These are phyloP conservation scores for Arabidopsis suecica DNA, from an alignment of 345 rosid species.

Conservation along the genomic window DNA sequence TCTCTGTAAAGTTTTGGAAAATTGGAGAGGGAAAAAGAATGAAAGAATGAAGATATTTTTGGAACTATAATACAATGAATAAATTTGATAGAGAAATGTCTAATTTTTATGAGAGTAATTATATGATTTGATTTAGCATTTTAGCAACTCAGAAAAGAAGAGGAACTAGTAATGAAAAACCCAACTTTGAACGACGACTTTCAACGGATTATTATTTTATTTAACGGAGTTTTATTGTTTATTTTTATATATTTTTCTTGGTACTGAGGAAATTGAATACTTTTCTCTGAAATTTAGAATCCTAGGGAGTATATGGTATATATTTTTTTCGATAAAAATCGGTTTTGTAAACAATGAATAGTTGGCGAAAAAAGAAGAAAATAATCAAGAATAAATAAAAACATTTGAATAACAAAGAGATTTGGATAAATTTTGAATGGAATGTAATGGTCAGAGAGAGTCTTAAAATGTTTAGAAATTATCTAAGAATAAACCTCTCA, in stretches of 20 bases:
- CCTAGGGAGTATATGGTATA: background rate
- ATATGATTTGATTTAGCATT: slow-evolving; percentile 12
- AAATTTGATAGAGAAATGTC: background rate
- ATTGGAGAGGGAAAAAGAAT: background rate
- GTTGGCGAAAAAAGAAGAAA: background rate
- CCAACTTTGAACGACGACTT: slow-evolving; percentile 48
- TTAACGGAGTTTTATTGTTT: background rate
- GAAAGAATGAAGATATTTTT: slow-evolving; percentile 9
- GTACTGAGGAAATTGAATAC: background rate
- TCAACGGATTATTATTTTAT: slow-evolving; percentile 17
- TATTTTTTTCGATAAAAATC: background rate
- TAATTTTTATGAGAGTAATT: background rate
- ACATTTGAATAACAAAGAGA: background rate
- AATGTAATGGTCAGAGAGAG: background rate
- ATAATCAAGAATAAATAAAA: background rate
- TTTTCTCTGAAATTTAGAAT: background rate
- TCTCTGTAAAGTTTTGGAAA: background rate
- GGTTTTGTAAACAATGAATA: background rate
- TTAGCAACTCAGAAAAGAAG: slow-evolving; percentile 21
- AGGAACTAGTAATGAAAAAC: slow-evolving; percentile 29
- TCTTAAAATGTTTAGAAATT: background rate
- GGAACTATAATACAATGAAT: background rate
- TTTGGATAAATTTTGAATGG: background rate
- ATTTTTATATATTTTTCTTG: background rate
- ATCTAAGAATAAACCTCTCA: background rate